phyloP scores from a whole-genome alignment of 306 rosid genomes.

The Trichosanthes truncata region DNA sequence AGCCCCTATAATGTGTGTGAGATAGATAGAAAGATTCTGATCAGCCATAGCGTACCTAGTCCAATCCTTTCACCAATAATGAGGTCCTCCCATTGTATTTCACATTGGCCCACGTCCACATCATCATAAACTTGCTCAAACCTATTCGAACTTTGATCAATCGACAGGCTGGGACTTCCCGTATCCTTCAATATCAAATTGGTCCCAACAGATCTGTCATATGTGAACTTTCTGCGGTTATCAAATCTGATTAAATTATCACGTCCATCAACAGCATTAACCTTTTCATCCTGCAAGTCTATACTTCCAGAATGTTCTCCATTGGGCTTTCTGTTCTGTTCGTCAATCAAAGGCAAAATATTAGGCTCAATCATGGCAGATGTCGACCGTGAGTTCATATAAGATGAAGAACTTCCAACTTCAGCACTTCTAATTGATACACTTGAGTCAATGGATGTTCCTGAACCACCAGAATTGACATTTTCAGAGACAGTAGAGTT shows the following conservation, averaged over 20 bases:
- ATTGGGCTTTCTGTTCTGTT: conserved; percentile 20
- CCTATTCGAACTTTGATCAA: conserved; percentile 45
- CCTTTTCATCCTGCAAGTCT: conserved; percentile 22
- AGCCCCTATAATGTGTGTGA: background rate
- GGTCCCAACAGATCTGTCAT: conserved; percentile 56
- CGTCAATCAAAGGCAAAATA: conserved; percentile 24
- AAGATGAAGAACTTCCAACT: conserved; percentile 22
- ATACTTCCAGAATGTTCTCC: conserved; percentile 21
- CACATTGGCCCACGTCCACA: conserved; percentile 88
- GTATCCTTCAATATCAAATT: conserved; percentile 49
- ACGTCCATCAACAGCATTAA: conserved; percentile 21
- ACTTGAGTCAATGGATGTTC: conserved; percentile 28
- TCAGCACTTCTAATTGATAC: conserved; percentile 24
- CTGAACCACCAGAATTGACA: conserved; percentile 32
- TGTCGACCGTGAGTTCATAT: conserved; percentile 22
- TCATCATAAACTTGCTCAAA: conserved; percentile 70
- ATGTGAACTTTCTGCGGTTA: conserved; percentile 40
- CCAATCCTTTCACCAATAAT: conserved; percentile 93
- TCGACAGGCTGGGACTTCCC: conserved; percentile 42
- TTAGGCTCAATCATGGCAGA: conserved; percentile 20
- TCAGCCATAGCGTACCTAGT: conserved; percentile 51
- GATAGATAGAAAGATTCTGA: background rate
- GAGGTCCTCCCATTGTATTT: conserved; percentile 95
- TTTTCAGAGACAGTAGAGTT: conserved; percentile 40
- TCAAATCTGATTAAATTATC: conserved; percentile 34